Evolutionary conservation across 345 rosid species (phyloP).

Genomic region (Kandelia obovata): DNA sequence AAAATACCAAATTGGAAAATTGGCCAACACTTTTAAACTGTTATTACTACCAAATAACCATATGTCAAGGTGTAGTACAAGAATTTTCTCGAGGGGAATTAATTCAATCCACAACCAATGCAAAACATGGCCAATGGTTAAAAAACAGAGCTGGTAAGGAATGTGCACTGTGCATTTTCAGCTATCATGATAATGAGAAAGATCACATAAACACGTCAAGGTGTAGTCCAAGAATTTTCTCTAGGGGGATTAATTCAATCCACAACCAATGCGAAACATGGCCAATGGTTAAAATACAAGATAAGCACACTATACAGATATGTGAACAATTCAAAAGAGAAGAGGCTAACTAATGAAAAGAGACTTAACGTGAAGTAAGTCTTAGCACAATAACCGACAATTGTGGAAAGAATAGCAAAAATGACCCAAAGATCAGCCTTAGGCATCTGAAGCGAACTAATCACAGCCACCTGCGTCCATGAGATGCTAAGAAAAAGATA

Average conservation of each 20-base stretch:
- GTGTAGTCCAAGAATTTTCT: background rate
- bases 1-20: background rate
- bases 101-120: no score
- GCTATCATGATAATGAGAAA: no score
- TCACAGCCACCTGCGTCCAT: conserved; percentile 64
- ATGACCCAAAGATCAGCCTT: conserved; percentile 87
- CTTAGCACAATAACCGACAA: conserved; percentile 91
- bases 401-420: conserved; percentile 77
- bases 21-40: background rate
- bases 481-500: conserved; percentile 4
- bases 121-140: no score
- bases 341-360: conserved; percentile 3
- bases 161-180: background rate
- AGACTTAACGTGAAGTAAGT: conserved; percentile 93
- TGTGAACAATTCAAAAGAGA: background rate
- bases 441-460: conserved; percentile 72
- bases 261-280: no score
- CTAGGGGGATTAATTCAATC: background rate
- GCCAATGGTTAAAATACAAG: background rate
- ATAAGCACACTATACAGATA: background rate
- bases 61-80: no score
- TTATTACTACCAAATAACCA: background rate
- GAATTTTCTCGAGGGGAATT: no score
- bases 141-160: background rate
- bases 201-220: no score